Evolutionary conservation across 2,329 filamentous ascomycete species (phyloP), one percentile per base, ranked within the genome.

Genomic region (Penicillium sp.): DNA sequence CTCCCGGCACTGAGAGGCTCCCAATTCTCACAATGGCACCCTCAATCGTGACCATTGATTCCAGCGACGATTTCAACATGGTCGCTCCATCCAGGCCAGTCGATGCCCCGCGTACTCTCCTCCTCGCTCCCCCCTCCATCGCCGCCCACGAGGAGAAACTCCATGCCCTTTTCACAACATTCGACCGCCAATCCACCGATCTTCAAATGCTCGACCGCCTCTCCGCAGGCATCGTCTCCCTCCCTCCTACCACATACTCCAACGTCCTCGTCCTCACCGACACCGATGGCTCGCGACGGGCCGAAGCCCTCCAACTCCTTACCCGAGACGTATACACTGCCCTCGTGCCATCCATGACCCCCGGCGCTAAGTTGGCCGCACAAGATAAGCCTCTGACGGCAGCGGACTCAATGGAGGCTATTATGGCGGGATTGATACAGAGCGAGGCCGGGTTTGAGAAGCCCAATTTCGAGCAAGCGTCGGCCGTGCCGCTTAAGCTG

Each of bases 151-250:
- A 93, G 68, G 89, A 92, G 68, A 87, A 87, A 70, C 84, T 98
- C 66, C 85, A 87, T 66, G 81, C 82, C 67, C 83, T 95, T 64
- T 86, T 96, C 71, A 83, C 87, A 61, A 82, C 87, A 59, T 88
- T 92, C 80, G 88, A 95, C 76, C 89, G 92, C 73, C 81, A 84
- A 65, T 82, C 85, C 49, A 94, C 93, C 64, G 95, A 99, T 74
- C 84, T 99, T 56, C 95, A 98, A 78, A 99, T 99, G 95, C 90
- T 99, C 63, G 95, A 99, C 80, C 92, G 95, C 55, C 85, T 99
- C 43, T 87, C 91, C 1, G 86, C 91, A 38, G 92, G 92, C 63
- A 83, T 97, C 40, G 91, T 95, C 59, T 82, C 87, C 7, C 87
- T 99, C 0, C 90, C 93, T 1, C 69, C 85, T 57, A 81, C 86